These are phyloP conservation scores for Panus rudis DNA, from an alignment of 768 basidiomycete genomes.

Conservation along the genomic window DNA sequence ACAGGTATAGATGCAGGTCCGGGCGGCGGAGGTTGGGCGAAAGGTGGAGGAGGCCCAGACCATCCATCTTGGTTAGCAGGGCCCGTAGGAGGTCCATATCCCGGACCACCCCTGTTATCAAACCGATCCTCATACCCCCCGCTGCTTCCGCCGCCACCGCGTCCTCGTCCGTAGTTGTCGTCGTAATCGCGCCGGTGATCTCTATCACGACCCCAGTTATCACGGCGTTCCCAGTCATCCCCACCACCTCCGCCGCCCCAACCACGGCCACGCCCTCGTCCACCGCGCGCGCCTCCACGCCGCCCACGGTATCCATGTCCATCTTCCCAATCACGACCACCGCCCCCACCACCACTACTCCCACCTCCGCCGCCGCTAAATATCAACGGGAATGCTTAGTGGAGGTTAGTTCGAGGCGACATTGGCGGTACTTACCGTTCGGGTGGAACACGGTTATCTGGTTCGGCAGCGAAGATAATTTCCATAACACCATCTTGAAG, in stretches of 20 bases:
- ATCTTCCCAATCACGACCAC: conserved; percentile 34
- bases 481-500: conserved; percentile 86
- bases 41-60: conserved; percentile 19
- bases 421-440: conserved; percentile 25
- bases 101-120: conserved; percentile 20
- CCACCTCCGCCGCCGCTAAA: conserved; percentile 32
- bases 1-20: conserved; percentile 29
- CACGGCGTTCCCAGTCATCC: conserved; percentile 40
- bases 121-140: conserved; percentile 20
- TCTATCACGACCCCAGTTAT: conserved; percentile 24
- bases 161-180: conserved; percentile 19
- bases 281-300: conserved; percentile 35
- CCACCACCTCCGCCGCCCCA: conserved; percentile 16
- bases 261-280: conserved; percentile 32
- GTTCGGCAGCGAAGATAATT: conserved; percentile 81
- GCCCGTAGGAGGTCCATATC: conserved; percentile 20
- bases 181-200: conserved; percentile 14
- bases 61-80: conserved; percentile 33
- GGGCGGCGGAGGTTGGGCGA: conserved; percentile 21
- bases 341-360: conserved; percentile 27
- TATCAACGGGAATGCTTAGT: conserved; percentile 29
- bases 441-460: conserved; percentile 34
- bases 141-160: conserved; percentile 13
- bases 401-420: not conserved
- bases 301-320: conserved; percentile 22